Percentiles rank a stretch among this genome's conserved stretches.
Conservation (phyloP, 805 yeast species). For the Pichia pseudocactophila region DNA sequence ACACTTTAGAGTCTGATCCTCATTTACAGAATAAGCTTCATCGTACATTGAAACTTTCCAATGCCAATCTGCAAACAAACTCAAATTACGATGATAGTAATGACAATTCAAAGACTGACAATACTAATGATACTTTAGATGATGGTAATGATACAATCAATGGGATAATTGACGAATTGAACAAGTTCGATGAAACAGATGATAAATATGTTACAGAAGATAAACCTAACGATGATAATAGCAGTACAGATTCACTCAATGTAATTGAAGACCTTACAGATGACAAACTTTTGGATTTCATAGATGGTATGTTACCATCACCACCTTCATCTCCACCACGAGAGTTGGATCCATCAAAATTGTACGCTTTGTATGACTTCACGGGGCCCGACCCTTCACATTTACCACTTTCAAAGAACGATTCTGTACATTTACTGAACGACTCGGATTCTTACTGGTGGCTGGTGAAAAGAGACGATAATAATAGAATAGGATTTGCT, state of each 20-base stretch:
- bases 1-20: conserved; percentile 21
- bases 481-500: conserved; percentile 67
- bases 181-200: background rate
- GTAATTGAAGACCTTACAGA: conserved; percentile 3
- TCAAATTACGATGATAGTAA: background rate
- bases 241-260: conserved; percentile 24
- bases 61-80: background rate
- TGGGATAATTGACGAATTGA: background rate
- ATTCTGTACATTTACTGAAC: conserved; percentile 70
- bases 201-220: background rate
- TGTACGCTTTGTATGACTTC: conserved; percentile 83
- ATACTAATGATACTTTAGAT: background rate
- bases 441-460: conserved; percentile 97
- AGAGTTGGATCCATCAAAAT: conserved; percentile 71
- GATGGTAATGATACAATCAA: background rate
- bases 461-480: conserved; percentile 52
- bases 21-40: conserved; percentile 8
- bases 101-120: background rate
- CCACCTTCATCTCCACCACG: conserved; percentile 76
- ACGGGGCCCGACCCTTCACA: conserved; percentile 91
- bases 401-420: conserved; percentile 70
- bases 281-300: conserved; percentile 35
- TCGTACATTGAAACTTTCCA: conserved; percentile 1
- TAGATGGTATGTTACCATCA: conserved; percentile 39
- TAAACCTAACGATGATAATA: conserved; percentile 3